Conservation (phyloP, 768 basidiomycete genomes). For the Kwoniella shandongensis region DNA sequence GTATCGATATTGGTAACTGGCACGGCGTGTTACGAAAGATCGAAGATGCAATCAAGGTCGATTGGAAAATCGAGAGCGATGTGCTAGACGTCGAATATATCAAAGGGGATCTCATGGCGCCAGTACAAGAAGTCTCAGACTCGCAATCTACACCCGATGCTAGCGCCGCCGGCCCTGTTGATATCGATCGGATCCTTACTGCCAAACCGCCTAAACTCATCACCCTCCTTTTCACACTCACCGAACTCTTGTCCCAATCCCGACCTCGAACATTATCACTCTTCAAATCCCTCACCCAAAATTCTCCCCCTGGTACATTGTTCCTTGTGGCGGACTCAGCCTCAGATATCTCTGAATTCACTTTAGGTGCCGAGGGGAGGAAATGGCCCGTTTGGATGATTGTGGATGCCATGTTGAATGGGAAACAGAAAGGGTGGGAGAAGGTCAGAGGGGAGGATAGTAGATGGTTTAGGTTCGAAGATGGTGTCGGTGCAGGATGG, state of each 20-base stretch:
- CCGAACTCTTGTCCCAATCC: conserved; percentile 51
- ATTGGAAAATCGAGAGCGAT: conserved; percentile 14
- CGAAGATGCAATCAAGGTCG: conserved; percentile 4
- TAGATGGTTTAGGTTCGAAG: conserved; percentile 46
- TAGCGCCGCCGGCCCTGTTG: background rate
- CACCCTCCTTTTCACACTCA: conserved; percentile 51
- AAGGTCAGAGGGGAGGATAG: conserved; percentile 38
- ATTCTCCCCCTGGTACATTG: conserved; percentile 28
- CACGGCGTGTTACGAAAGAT: conserved; percentile 20
- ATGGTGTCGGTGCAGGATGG: conserved; percentile 42
- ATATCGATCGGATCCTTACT: conserved; percentile 6
- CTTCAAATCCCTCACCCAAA: conserved; percentile 27
- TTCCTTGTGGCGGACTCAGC: conserved; percentile 50
- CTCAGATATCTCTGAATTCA: conserved; percentile 39
- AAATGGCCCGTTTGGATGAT: conserved; percentile 47
- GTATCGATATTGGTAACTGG: conserved; percentile 50
- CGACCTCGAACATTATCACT: conserved; percentile 38
- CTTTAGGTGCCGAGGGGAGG: conserved; percentile 38
- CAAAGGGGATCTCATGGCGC: conserved; percentile 23
- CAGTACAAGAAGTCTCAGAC: background rate
- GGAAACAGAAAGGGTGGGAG: conserved; percentile 32
- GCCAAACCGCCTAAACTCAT: conserved; percentile 31
- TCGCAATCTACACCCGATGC: background rate
- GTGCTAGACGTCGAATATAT: conserved; percentile 17
- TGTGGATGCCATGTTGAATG: conserved; percentile 30